phyloP scores from a whole-genome alignment of 768 basidiomycete species.

The Mycena rebaudengoi region DNA sequence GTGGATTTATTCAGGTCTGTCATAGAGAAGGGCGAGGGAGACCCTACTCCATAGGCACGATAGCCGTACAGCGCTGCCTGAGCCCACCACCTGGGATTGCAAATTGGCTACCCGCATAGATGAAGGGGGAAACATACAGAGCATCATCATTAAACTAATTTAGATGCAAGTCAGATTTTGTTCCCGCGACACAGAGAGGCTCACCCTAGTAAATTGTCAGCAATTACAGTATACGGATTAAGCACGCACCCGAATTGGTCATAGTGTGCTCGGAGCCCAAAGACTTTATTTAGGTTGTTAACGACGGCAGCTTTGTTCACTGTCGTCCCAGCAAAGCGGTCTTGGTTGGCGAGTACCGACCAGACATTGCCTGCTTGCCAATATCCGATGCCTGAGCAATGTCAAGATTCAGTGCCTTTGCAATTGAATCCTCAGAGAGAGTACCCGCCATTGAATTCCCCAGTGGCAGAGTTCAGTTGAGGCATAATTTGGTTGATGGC shows the following conservation, averaged over 20 bases:
- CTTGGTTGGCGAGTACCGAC: constrained; percentile 60
- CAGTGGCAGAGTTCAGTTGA: constrained; percentile 45
- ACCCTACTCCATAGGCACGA: constrained; percentile 48
- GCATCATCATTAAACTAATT: constrained; percentile 58
- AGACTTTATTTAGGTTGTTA: constrained; percentile 51
- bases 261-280: constrained; percentile 47
- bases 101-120: neutral
- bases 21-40: too few relatives aligned
- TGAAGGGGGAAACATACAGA: constrained; percentile 37
- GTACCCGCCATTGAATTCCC: constrained; percentile 54
- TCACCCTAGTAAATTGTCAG: constrained; percentile 25
- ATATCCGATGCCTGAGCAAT: constrained; percentile 51
- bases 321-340: constrained; percentile 46
- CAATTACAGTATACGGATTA: neutral
- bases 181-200: neutral
- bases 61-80: constrained; percentile 59
- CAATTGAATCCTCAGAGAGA: neutral
- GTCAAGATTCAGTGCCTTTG: neutral
- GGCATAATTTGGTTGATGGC: constrained; percentile 52
- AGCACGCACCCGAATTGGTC: constrained; percentile 50
- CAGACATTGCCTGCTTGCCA: constrained; percentile 64
- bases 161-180: neutral
- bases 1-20: neutral
- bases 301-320: constrained; percentile 48
- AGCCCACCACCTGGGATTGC: constrained; percentile 61